Percentiles rank a stretch among this genome's conserved stretches.
Conservation (phyloP, 1,284 basidiomycete species). For the Austroboletus niveus region DNA sequence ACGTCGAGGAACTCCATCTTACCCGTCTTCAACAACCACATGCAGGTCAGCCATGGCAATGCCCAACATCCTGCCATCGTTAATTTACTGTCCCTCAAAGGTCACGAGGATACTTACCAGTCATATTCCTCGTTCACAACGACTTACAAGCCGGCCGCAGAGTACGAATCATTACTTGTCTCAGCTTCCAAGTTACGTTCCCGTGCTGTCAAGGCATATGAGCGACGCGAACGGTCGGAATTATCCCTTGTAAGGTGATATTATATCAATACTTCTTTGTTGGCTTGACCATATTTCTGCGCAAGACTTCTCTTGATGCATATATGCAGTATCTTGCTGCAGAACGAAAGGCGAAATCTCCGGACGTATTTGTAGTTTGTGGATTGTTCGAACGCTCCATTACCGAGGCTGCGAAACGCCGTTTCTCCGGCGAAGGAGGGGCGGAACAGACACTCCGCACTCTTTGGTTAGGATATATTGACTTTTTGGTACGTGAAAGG, state of each 20-base stretch:
- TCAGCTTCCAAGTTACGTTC: slow-evolving; percentile 69
- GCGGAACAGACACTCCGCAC: slow-evolving; percentile 56
- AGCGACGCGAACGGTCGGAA: slow-evolving; percentile 63
- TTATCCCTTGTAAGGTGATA: slow-evolving; percentile 45
- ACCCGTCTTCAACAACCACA: slow-evolving; percentile 68
- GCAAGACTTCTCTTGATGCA: slow-evolving; percentile 51
- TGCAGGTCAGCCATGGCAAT: slow-evolving; percentile 45
- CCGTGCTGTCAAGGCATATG: slow-evolving; percentile 57
- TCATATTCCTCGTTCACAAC: slow-evolving; percentile 88
- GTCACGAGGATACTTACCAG: slow-evolving; percentile 76
- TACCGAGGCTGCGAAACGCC: slow-evolving; percentile 60
- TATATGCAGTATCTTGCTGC: slow-evolving; percentile 64
- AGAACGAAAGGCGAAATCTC: slow-evolving; percentile 63
- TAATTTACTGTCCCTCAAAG: slow-evolving; percentile 33
- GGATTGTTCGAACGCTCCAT: slow-evolving; percentile 79
- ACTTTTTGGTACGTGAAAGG: slow-evolving; percentile 45
- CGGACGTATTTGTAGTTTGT: slow-evolving; percentile 59
- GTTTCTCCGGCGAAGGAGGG: slow-evolving; percentile 48
- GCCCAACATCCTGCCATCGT: not conserved
- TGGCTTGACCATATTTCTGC: not conserved
- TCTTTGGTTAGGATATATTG: slow-evolving; percentile 67
- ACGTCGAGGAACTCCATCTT: slow-evolving; percentile 52
- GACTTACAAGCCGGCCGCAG: slow-evolving; percentile 62
- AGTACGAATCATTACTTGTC: slow-evolving; percentile 78
- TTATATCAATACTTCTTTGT: not conserved